Evolutionary conservation across 1,284 basidiomycete species (phyloP).

Genomic region (Rugiboletus extremiorientalis): DNA sequence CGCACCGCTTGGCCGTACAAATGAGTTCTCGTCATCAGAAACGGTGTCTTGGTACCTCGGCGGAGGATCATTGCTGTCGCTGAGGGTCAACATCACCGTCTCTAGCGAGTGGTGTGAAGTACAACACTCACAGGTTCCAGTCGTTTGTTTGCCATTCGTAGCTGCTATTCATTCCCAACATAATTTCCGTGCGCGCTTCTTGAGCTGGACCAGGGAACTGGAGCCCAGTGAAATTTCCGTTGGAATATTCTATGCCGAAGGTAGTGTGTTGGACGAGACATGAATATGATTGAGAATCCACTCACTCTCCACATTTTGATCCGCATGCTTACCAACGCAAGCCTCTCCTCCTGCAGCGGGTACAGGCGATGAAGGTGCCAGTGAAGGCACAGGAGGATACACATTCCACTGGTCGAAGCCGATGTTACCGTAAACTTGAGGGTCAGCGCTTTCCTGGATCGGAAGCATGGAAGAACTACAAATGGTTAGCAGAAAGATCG

Average conservation of each 20-base stretch:
- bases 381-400: not conserved
- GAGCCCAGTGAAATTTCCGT: not conserved
- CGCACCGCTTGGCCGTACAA: not conserved
- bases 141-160: not conserved
- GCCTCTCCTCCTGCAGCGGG: not conserved
- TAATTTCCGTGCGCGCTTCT: no score
- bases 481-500: not conserved
- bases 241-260: not conserved
- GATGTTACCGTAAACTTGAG: not conserved
- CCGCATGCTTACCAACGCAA: not conserved
- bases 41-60: conserved; percentile 18
- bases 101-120: not conserved
- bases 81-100: not conserved
- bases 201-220: not conserved
- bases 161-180: no score
- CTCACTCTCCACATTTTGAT: conserved; percentile 1
- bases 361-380: not conserved
- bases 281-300: not conserved
- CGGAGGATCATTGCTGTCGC: conserved; percentile 3
- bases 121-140: conserved; percentile 2
- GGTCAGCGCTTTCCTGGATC: not conserved
- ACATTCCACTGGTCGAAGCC: not conserved
- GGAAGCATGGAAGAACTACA: not conserved
- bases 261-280: not conserved
- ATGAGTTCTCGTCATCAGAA: not conserved